Evolutionary conservation across 257 asterid genomes (phyloP), one percentile per base, ranked within the genome.

Genomic region (Striga asiatica): DNA sequence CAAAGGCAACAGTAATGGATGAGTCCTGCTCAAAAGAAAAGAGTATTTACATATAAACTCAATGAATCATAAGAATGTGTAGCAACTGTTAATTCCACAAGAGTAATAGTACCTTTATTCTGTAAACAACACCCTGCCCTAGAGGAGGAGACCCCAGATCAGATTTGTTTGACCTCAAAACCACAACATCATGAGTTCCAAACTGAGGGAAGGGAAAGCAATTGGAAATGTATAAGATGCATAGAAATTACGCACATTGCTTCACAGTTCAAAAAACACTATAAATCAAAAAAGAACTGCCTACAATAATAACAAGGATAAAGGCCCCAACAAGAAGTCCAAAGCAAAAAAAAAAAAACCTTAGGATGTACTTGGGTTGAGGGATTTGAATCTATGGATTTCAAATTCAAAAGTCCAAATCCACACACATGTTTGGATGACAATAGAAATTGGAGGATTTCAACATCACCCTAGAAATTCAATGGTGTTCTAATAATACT

Each of bases 41-140:
- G 66, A 59, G 54, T 46, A 52, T 21, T 57, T 28, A 17, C 4
- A 70, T 34, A 50, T 19, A 52, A 55, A 37, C 35, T 46, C 11
- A 48, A 61, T 20, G 34, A 53, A 6, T 48, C 17, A 34, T 4
- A 16, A 25, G 45, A 25, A 58, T 43, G 65, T 23, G 29, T 3
- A 7, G 31, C 63, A 60, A 8, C 50, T 43, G 56, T 50, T 42
- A 43, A 43, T 14, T 18, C 23, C 52, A 32, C 45, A 45, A 17
- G 19, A 56, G 41, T 32, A 27, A 46, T 17, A 46, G 47, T 71
- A 91, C 98, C 98, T 82, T 91, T 72, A 91, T 72, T 43, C 95
- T 77, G 76, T 84, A 87, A 75, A 91, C 95, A 56, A 84, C 84
- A 58, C 98, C 98, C 76, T 91, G 97, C 57, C 97, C 98, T 22